Conservation (phyloP, 805 yeast species). For the Scheffersomyces coipomensis region DNA sequence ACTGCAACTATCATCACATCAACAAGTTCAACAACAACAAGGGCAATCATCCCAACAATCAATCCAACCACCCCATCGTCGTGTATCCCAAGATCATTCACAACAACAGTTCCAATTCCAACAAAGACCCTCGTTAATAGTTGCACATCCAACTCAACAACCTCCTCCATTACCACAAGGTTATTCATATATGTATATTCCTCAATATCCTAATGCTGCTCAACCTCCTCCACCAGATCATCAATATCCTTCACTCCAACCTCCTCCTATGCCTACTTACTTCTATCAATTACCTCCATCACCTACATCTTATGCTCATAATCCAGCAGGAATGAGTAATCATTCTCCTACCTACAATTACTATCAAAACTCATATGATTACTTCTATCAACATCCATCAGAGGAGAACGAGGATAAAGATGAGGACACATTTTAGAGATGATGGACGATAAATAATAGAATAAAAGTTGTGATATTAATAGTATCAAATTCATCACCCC, state of each 20-base stretch:
- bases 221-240: not conserved
- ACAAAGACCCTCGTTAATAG: no score
- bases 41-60: no score
- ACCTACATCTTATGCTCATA: no score
- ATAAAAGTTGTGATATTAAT: no score
- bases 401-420: slow-evolving; percentile 3
- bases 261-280: not conserved
- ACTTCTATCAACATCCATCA: not conserved
- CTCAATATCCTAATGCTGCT: not conserved
- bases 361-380: slow-evolving; percentile 1
- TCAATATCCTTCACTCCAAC: not conserved
- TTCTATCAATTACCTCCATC: not conserved
- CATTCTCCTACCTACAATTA: slow-evolving; percentile 1
- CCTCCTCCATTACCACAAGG: slow-evolving; percentile 5
- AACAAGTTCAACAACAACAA: no score
- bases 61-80: no score
- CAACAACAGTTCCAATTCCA: not conserved
- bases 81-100: no score
- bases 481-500: no score
- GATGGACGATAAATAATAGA: no score
- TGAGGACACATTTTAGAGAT: not conserved
- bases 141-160: slow-evolving; percentile 1
- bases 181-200: not conserved
- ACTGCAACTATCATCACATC: no score
- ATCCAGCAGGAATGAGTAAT: no score